Base-by-base conservation (phyloP, 1,139 yeast species). In the Hemisphaericaspora subhashii region DNA sequence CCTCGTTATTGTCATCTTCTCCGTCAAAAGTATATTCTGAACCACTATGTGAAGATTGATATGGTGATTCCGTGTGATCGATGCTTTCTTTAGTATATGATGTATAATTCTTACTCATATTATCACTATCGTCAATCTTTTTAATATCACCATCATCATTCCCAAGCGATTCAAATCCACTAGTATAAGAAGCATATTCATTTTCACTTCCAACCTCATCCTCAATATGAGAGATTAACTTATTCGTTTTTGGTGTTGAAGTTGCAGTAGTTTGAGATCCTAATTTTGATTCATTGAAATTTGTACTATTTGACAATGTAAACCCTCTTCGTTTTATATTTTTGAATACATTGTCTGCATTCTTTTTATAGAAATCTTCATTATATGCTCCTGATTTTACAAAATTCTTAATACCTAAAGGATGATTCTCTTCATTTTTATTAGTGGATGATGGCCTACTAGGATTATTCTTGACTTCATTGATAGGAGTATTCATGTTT, bases 321-420 rank as follows among this genome's bases (percentile, higher is more conserved):
- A 55, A 62, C 1, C 67, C 72, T 45, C 64, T 50, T 42, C 60
- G 63, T 42, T 68, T 72, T 25, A 72, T 57, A 44, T 70, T 64
- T 26, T 64, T 64, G 47, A 69, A 71, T 1, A 72, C 52, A 35
- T 64, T 58, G 38, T 72, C 60, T 7, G 76, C 77, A 50, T 70
- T 68, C 26, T 55, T 56, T 32, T 61, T 51, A 44, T 65, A 71
- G 37, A 64, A 65, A 37, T 63, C 61, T 40, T 68, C 70, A 12
- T 68, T 58, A 30, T 67, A 60, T 21, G 65, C 49, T 7, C 62
- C 65, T 3, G 57, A 53, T 36, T 57, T 58, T 11, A 68, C 63
- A 45, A 62, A 64, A 36, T 56, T 57, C 37, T 65, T 63, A 31
- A 66, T 62, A 37, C 23, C 32, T 10, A 18, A 11, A 29, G 32